phyloP scores from a whole-genome alignment of 148 eudicot species.

The Polygonum maritimum region DNA sequence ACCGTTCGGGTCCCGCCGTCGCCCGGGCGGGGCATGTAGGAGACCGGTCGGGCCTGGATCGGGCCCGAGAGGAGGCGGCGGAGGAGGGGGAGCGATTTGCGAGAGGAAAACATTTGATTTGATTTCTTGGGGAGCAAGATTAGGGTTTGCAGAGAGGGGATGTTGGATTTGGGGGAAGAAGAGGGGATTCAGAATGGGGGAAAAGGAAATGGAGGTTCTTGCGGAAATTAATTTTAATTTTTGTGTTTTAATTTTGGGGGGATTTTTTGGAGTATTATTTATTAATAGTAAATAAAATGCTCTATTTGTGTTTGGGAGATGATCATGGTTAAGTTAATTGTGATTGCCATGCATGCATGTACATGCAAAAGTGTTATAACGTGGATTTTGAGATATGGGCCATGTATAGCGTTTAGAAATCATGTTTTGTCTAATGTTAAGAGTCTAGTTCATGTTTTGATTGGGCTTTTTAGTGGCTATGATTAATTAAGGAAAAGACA shows the following conservation, averaged over 20 bases:
- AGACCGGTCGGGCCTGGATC: constrained; percentile 34
- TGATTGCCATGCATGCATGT: neutral
- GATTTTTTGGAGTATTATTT: neutral
- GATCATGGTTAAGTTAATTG: neutral
- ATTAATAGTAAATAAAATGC: constrained; percentile 6
- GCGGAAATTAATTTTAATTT: neutral
- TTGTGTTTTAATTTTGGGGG: neutral
- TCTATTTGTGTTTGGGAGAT: neutral
- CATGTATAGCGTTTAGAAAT: neutral
- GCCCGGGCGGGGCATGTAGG: constrained; percentile 95
- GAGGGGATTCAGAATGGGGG: neutral
- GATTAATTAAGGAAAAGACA: too few relatives aligned
- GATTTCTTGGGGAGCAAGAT: neutral
- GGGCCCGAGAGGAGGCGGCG: constrained; percentile 12
- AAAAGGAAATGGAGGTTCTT: neutral
- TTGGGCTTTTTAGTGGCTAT: too few relatives aligned
- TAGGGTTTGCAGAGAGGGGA: constrained; percentile 3
- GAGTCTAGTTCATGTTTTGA: neutral
- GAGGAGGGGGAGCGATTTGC: constrained; percentile 34
- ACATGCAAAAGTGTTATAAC: neutral
- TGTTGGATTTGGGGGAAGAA: neutral
- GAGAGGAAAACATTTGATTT: constrained; percentile 33
- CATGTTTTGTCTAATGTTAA: neutral
- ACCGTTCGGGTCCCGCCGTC: constrained; percentile 53
- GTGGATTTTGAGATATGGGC: neutral